Conservation (phyloP, 1,139 yeast species). For the Kurtzmaniella quercitrusa region DNA sequence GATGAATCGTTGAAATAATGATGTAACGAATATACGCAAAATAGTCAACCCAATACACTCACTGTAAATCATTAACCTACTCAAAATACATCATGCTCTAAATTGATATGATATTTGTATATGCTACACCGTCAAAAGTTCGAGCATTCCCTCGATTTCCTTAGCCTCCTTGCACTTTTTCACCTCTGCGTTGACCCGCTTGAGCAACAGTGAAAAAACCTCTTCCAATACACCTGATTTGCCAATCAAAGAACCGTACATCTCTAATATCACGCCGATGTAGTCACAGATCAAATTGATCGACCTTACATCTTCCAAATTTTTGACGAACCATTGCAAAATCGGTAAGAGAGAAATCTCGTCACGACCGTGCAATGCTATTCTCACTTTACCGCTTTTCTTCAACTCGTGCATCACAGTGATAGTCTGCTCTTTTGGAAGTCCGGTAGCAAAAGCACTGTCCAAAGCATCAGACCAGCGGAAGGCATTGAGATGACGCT, state of each 20-base stretch:
- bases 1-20: too few relatives aligned
- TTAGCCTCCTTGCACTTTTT: conserved; percentile 82
- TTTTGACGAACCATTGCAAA: conserved; percentile 74
- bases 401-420: conserved; percentile 82
- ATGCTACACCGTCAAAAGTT: conserved; percentile 53
- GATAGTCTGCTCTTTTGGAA: conserved; percentile 72
- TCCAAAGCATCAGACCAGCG: conserved; percentile 93
- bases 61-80: background rate
- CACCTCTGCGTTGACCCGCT: conserved; percentile 64
- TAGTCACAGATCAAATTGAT: conserved; percentile 78
- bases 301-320: conserved; percentile 75
- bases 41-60: too few relatives aligned
- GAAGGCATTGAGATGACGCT: conserved; percentile 78
- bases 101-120: too few relatives aligned
- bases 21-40: too few relatives aligned
- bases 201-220: conserved; percentile 54
- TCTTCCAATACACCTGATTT: conserved; percentile 79
- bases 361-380: conserved; percentile 75
- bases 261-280: conserved; percentile 73
- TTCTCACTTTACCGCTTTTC: conserved; percentile 81
- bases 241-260: conserved; percentile 71
- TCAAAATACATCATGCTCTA: background rate
- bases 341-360: conserved; percentile 83
- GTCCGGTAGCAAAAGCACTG: conserved; percentile 73
- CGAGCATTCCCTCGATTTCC: conserved; percentile 90